A percentile compares a stretch with the other conserved stretches of the same genome.
Evolutionary conservation across 441 rosid species (phyloP).

Genomic region (Adansonia gregorii): DNA sequence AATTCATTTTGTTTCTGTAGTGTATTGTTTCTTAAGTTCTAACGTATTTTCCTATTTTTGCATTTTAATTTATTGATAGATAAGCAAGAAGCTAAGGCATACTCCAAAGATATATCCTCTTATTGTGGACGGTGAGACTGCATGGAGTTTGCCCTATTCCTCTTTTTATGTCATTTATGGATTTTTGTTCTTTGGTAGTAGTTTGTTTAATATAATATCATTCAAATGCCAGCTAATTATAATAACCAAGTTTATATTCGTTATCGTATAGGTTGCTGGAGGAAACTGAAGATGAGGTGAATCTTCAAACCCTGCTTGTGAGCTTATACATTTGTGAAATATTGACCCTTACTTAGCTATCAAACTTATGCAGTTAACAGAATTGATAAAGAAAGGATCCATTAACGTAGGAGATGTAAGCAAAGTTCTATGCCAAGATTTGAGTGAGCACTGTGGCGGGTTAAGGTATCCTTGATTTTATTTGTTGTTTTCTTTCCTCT

Average conservation of each 20-base stretch:
- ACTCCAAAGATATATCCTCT: slow-evolving; percentile 81
- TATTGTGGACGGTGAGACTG: slow-evolving; percentile 87
- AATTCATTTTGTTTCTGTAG: background rate
- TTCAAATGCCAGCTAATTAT: slow-evolving; percentile 23
- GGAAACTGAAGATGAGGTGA: slow-evolving; percentile 91
- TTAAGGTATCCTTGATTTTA: slow-evolving; percentile 52
- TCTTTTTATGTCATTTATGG: slow-evolving; percentile 17
- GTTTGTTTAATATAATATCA: slow-evolving; percentile 13
- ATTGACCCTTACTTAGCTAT: slow-evolving; percentile 11
- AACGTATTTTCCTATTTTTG: slow-evolving; percentile 3
- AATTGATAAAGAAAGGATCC: slow-evolving; percentile 72
- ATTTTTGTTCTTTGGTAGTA: slow-evolving; percentile 16
- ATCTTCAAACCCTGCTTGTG: slow-evolving; percentile 17
- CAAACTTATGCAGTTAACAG: slow-evolving; percentile 56
- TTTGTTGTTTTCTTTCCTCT: background rate
- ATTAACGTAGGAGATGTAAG: slow-evolving; percentile 68
- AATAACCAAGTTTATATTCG: slow-evolving; percentile 34
- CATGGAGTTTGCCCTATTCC: slow-evolving; percentile 16
- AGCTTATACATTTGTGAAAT: slow-evolving; percentile 19
- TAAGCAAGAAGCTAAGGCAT: slow-evolving; percentile 86
- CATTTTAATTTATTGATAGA: slow-evolving; percentile 46
- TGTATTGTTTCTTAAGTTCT: slow-evolving; percentile 8
- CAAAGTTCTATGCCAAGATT: slow-evolving; percentile 75
- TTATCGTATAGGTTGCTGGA: slow-evolving; percentile 66
- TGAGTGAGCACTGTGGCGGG: slow-evolving; percentile 72